These are phyloP conservation scores for Phytophthora chlamydospora DNA, from an alignment of 352 stramenopile species.

Conservation along the genomic window DNA sequence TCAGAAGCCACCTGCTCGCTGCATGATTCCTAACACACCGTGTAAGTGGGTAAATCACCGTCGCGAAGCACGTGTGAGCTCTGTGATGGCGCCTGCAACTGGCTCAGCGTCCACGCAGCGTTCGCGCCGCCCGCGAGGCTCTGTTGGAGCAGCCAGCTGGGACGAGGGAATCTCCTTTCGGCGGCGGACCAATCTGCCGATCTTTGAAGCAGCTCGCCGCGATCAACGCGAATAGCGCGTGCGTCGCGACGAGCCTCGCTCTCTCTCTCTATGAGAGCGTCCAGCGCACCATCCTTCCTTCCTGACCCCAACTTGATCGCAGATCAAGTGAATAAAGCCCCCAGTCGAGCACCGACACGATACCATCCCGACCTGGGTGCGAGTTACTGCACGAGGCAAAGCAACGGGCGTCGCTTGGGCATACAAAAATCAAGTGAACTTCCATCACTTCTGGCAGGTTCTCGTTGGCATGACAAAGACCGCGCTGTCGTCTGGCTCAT, in stretches of 20 bases:
- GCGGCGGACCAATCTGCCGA: conserved; percentile 19
- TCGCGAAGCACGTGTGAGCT: neutral
- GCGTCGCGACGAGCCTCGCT: conserved; percentile 5
- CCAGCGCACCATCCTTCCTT: neutral
- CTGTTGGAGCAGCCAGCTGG: conserved; percentile 14
- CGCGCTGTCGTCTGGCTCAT: conserved; percentile 2
- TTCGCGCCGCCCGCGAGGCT: conserved; percentile 16
- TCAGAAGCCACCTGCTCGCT: no score
- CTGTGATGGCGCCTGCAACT: conserved; percentile 3
- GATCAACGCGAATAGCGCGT: conserved; percentile 5
- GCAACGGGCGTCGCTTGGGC: no score
- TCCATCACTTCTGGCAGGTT: neutral
- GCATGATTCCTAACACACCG: no score
- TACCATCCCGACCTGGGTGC: no score
- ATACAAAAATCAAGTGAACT: no score
- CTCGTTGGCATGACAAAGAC: neutral
- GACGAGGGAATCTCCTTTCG: conserved; percentile 17
- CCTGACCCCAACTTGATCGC: conserved; percentile 14
- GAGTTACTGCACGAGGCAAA: no score
- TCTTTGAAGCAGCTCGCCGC: conserved; percentile 18
- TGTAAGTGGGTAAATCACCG: conserved; percentile 5
- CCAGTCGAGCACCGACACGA: conserved; percentile 10
- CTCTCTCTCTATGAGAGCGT: neutral
- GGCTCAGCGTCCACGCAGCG: no score
- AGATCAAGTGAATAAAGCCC: conserved; percentile 17